A percentile compares a stretch with the other conserved stretches of the same genome.
These are phyloP conservation scores for Cryphonectria carpinicola DNA, from an alignment of 2,329 filamentous ascomycete genomes.

Conservation along the genomic window DNA sequence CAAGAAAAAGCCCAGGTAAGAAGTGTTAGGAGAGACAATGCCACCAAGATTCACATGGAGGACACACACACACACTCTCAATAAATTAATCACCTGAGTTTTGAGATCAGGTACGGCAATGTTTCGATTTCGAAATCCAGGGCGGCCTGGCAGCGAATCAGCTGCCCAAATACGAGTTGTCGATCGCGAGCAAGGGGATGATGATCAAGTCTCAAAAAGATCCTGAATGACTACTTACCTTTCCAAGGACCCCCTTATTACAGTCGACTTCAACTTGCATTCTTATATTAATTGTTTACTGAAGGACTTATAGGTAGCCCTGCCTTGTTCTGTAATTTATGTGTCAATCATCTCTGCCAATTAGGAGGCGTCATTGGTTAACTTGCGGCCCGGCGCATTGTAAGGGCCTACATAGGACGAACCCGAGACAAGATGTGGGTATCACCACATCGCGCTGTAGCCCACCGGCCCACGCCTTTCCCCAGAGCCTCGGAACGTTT, in stretches of 20 bases:
- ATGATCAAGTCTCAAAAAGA: neutral
- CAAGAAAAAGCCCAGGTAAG: neutral
- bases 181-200: neutral
- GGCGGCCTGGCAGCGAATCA: neutral
- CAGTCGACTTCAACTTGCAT: neutral
- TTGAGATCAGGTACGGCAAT: neutral
- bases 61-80: neutral
- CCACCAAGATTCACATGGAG: neutral
- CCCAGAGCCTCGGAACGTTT: neutral
- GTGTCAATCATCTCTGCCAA: neutral
- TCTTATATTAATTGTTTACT: no score
- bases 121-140: neutral
- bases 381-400: neutral
- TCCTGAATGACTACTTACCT: neutral
- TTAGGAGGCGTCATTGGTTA: neutral
- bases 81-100: neutral
- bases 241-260: neutral
- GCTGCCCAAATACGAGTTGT: neutral
- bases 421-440: neutral
- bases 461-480: neutral
- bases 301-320: no score
- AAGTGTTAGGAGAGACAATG: neutral
- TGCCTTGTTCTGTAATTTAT: neutral
- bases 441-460: neutral
- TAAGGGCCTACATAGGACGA: neutral